Evolutionary conservation across 306 rosid genomes (phyloP).

Genomic region (Inga oerstediana): DNA sequence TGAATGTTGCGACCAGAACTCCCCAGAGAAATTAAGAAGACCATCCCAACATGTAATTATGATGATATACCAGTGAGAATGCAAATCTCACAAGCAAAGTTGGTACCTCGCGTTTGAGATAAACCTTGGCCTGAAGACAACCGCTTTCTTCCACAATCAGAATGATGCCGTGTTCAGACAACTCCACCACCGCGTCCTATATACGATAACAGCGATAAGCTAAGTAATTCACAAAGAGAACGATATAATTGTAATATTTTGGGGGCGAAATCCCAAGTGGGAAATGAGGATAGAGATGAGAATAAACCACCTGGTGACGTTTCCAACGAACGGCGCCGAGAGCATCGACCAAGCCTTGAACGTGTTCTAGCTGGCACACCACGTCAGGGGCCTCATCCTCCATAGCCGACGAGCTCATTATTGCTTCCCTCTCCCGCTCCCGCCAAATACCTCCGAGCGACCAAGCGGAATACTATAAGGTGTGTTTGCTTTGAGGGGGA

Average conservation of each 20-base stretch:
- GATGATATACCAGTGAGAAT: background rate
- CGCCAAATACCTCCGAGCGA: constrained; percentile 34
- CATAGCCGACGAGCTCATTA: constrained; percentile 50
- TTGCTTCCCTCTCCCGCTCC: constrained; percentile 46
- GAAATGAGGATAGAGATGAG: background rate
- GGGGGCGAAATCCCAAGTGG: background rate
- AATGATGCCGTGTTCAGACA: constrained; percentile 89
- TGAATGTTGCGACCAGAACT: background rate
- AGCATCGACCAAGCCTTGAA: constrained; percentile 88
- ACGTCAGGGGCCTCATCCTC: constrained; percentile 69
- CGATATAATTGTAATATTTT: background rate
- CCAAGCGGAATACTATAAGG: background rate
- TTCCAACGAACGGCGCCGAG: constrained; percentile 91
- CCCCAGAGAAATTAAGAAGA: background rate
- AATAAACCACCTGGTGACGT: constrained; percentile 70
- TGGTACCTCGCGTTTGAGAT: constrained; percentile 88
- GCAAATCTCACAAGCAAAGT: background rate
- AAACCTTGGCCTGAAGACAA: constrained; percentile 93
- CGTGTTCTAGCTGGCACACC: constrained; percentile 77
- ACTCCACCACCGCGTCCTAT: constrained; percentile 79
- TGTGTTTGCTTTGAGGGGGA: too few relatives aligned
- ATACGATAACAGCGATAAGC: background rate
- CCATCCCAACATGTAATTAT: background rate
- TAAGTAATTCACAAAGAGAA: background rate
- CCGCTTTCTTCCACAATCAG: constrained; percentile 83